Evolutionary conservation across 192 early-diverging fungal genomes (phyloP).

Genomic region (Glomus cerebriforme): DNA sequence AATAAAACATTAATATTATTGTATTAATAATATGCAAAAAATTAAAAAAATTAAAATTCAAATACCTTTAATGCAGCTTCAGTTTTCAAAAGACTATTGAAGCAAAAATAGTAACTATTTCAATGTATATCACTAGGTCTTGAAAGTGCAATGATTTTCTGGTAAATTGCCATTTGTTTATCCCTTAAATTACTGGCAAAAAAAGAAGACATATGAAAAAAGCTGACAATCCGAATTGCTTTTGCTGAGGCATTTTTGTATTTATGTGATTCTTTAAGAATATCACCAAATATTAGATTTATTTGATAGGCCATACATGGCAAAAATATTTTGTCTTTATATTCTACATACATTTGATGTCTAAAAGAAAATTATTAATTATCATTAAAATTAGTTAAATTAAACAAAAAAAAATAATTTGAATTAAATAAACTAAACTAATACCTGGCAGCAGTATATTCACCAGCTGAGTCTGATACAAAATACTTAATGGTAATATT

Average conservation of each 20-base stretch:
- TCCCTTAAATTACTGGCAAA: neutral
- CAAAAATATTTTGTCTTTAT: conserved; percentile 1
- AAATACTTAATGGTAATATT: neutral
- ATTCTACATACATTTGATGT: neutral
- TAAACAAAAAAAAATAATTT: neutral
- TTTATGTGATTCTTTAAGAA: conserved; percentile 6
- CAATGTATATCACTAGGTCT: neutral
- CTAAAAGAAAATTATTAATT: neutral
- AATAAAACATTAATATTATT: too few relatives aligned
- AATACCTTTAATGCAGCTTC: neutral
- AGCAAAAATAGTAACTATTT: neutral
- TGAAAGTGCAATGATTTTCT: neutral
- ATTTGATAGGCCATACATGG: conserved; percentile 10
- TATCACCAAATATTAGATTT: conserved; percentile 16
- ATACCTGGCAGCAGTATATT: neutral
- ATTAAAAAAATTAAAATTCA: neutral
- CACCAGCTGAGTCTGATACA: conserved; percentile 4
- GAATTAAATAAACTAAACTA: neutral
- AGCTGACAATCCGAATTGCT: conserved; percentile 8
- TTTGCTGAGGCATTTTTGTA: conserved; percentile 1
- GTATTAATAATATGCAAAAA: neutral
- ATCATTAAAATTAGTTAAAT: neutral
- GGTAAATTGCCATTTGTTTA: neutral
- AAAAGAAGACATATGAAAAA: neutral
- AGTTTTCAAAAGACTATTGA: neutral